Base-by-base conservation (phyloP, 345 rosid genomes). In the Arabis alpina region DNA sequence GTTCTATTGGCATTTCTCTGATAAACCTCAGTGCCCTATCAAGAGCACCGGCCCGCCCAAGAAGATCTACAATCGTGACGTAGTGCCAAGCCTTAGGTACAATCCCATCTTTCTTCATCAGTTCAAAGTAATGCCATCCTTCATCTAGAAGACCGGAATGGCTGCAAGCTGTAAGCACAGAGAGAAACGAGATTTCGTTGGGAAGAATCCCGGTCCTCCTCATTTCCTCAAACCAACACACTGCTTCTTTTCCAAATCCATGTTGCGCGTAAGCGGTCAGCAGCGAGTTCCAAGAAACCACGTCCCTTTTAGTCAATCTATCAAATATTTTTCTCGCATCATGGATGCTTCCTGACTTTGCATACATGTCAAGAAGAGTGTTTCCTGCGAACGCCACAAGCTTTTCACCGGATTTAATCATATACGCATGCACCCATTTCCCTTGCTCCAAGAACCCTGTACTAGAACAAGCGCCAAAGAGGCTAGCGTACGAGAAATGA, bases 371-470 rank as follows among this genome's bases (percentile, higher is more conserved):
- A 24, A 86, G 75, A 27, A 88, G 86, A 39, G 88, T 83, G 68
- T 86, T 83, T 7, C 94, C 91, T 1, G 85, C 86, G 13, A 77
- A 83, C 14, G 82, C 84, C 51, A 71, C 73, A 53, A 80, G 89
- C 81, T 83, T 76, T 52, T 71, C 83, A 4, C 84, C 89, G 0
- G 84, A 77, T 72, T 86, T 86, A 6, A 84, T 80, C 82, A 86
- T 70, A 80, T 80, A 77, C 0, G 88, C 85, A 2, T 85, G 91
- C 6, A 88, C 83, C 91, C 89, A 84, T 76, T 78, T 88, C 25
- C 91, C 91, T 79, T 84, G 88, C 73, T 88, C 89, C 80, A 86
- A 55, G 69, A 83, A 82, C 8, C 91, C 94, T 10, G 74, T 53
- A 47, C 80, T 64, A 9, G 87, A 86, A 45, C 85, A 85, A 56